phyloP scores from a whole-genome alignment of 306 rosid genomes.

The Citrullus amarus region DNA sequence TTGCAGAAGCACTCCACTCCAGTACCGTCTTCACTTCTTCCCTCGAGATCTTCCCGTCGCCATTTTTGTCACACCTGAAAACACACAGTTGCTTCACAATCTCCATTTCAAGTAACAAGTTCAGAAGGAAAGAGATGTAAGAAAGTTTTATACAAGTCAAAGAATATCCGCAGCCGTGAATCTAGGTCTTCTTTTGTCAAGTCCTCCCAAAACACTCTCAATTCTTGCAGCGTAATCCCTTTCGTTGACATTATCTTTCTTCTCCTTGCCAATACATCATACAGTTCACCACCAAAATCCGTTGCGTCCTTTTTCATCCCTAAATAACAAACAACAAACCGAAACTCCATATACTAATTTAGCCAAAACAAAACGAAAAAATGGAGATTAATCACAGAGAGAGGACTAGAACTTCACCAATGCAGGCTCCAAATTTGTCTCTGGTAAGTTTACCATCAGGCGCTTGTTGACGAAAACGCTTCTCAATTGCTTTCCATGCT shows the following conservation, averaged over 20 bases:
- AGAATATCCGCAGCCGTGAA: conserved; percentile 56
- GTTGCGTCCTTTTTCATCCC: conserved; percentile 52
- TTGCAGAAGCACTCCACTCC: conserved; percentile 54
- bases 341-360: background rate
- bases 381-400: background rate
- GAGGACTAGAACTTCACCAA: conserved; percentile 27
- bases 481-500: conserved; percentile 58
- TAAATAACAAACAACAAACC: background rate
- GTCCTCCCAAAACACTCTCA: conserved; percentile 47
- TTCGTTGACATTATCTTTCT: conserved; percentile 16
- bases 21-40: conserved; percentile 56
- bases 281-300: conserved; percentile 52
- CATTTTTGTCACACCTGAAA: conserved; percentile 62
- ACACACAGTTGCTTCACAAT: background rate
- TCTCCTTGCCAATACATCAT: conserved; percentile 41
- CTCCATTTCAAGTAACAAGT: background rate
- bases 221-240: conserved; percentile 27
- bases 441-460: conserved; percentile 36
- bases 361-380: background rate
- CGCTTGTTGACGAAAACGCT: conserved; percentile 38
- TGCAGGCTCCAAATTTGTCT: conserved; percentile 71
- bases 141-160: conserved; percentile 39
- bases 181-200: conserved; percentile 38
- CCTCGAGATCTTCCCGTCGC: conserved; percentile 53
- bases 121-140: background rate